Conservation (phyloP, 1,139 yeast species). For the Lodderomyces elongisporus region DNA sequence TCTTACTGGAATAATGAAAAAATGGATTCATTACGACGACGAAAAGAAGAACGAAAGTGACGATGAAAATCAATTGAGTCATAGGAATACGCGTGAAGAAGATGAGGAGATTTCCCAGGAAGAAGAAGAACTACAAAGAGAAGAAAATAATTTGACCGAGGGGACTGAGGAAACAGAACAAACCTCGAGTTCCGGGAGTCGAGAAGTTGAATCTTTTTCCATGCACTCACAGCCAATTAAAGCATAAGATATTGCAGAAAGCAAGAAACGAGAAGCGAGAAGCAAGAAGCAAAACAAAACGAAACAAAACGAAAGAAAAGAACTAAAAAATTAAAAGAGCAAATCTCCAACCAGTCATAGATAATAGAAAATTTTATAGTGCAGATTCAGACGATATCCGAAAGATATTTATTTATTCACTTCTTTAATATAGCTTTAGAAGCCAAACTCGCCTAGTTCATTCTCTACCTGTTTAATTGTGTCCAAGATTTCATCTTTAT, state of each 20-base stretch:
- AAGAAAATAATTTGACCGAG: too few relatives aligned
- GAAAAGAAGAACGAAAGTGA: constrained; percentile 10
- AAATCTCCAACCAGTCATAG: too few relatives aligned
- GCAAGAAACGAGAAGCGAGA: too few relatives aligned
- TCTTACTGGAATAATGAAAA: constrained; percentile 56
- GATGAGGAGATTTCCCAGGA: constrained; percentile 1
- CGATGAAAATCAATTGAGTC: constrained; percentile 10
- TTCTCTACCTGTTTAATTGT: constrained; percentile 49
- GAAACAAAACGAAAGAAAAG: too few relatives aligned
- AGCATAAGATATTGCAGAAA: too few relatives aligned
- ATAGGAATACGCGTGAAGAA: constrained; percentile 3
- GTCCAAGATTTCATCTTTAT: constrained; percentile 51
- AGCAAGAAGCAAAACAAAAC: too few relatives aligned
- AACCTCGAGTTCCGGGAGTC: neutral
- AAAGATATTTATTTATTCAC: constrained; percentile 1
- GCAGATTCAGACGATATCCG: too few relatives aligned
- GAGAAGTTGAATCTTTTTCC: constrained; percentile 1
- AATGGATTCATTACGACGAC: constrained; percentile 55
- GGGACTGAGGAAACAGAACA: too few relatives aligned
- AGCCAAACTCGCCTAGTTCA: constrained; percentile 64
- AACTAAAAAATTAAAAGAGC: too few relatives aligned
- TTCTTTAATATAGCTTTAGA: constrained; percentile 15
- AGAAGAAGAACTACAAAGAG: constrained; percentile 2
- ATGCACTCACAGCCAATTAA: constrained; percentile 1
- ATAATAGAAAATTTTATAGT: too few relatives aligned